Conservation (phyloP, 1,139 yeast genomes). For the Diutina pseudorugosa region DNA sequence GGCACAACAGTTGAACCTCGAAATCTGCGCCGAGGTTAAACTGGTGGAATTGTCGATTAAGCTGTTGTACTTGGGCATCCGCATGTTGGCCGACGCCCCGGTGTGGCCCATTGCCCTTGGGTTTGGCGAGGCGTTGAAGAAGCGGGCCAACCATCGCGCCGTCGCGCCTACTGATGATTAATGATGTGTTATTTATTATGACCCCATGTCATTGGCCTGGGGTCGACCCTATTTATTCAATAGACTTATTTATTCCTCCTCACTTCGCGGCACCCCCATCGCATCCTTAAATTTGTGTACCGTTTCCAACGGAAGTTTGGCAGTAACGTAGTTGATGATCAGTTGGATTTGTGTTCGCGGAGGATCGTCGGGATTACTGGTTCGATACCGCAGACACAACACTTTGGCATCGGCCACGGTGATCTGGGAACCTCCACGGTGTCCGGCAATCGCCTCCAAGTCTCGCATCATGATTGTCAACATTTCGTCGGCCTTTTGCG, state of each 20-base stretch:
- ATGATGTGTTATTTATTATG: neutral
- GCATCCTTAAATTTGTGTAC: neutral
- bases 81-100: constrained; percentile 70
- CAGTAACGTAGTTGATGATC: neutral
- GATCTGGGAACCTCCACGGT: neutral
- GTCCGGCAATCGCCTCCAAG: neutral
- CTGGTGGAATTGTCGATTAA: constrained; percentile 30
- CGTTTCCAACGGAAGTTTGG: neutral
- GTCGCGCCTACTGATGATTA: neutral
- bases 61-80: constrained; percentile 52
- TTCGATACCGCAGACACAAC: neutral
- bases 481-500: neutral
- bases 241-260: constrained; percentile 1
- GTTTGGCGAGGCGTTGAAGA: constrained; percentile 64
- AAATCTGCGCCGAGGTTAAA: neutral
- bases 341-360: neutral
- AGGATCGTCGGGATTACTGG: neutral
- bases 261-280: neutral
- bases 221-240: constrained; percentile 1
- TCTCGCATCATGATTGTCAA: neutral
- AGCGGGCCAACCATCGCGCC: constrained; percentile 10
- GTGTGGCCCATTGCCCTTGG: constrained; percentile 72
- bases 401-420: neutral
- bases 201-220: too few species aligned
- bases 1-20: neutral